Conservation (phyloP, 2,329 filamentous ascomycete species). For the Aureobasidium sp. region DNA sequence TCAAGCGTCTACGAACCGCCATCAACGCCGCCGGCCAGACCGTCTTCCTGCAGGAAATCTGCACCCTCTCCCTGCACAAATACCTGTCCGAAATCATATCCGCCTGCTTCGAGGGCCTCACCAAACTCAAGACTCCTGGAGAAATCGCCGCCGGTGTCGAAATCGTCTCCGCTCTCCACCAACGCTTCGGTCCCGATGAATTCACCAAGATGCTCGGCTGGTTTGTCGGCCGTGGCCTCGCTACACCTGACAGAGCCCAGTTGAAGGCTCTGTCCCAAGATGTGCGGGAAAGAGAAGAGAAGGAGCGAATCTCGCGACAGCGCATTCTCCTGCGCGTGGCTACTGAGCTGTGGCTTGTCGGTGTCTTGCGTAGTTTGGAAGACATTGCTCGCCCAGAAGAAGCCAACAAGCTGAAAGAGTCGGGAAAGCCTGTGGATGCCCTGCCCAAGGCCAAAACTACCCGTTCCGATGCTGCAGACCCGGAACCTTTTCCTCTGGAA, state of each 20-base stretch:
- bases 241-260: slow-evolving; percentile 76
- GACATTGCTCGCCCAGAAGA: slow-evolving; percentile 58
- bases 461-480: slow-evolving; percentile 53
- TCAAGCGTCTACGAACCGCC: slow-evolving; percentile 87
- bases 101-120: slow-evolving; percentile 88
- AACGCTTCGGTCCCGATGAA: slow-evolving; percentile 81
- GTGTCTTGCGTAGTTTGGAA: slow-evolving; percentile 72
- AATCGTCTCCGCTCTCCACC: slow-evolving; percentile 88
- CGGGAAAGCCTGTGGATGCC: slow-evolving; percentile 42
- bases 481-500: slow-evolving; percentile 91
- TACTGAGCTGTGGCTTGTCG: slow-evolving; percentile 92
- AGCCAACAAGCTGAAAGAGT: slow-evolving; percentile 50
- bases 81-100: slow-evolving; percentile 96
- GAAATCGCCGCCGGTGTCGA: slow-evolving; percentile 89
- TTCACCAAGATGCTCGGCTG: slow-evolving; percentile 90
- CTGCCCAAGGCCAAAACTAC: slow-evolving; percentile 48
- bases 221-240: slow-evolving; percentile 83
- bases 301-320: slow-evolving; percentile 80
- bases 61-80: slow-evolving; percentile 83
- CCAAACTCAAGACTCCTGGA: slow-evolving; percentile 81
- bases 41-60: slow-evolving; percentile 84
- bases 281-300: slow-evolving; percentile 87
- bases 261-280: slow-evolving; percentile 73
- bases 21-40: slow-evolving; percentile 69
- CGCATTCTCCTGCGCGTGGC: slow-evolving; percentile 79